Conservation (phyloP, 805 yeast species). For the Dipodascopsis tothii region DNA sequence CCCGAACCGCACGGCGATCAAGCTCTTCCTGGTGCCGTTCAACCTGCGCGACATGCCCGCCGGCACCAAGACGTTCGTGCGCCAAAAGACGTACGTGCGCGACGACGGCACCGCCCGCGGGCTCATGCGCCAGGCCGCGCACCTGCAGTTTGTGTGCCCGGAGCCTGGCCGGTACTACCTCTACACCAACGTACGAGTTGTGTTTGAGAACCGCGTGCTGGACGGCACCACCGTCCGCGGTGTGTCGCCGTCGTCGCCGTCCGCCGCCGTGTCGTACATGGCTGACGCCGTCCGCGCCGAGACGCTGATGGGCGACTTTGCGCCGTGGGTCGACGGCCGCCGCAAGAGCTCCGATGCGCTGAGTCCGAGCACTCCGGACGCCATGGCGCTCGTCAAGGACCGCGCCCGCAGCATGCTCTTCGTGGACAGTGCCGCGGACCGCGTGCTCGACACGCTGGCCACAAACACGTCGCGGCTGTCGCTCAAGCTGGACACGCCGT, state of each 20-base stretch:
- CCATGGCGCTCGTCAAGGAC: too few relatives aligned
- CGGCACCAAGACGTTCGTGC: conserved; percentile 29
- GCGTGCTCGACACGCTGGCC: too few relatives aligned
- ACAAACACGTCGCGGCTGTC: too few relatives aligned
- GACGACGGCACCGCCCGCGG: conserved; percentile 9
- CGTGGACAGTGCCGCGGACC: too few relatives aligned
- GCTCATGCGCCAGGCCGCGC: conserved; percentile 28
- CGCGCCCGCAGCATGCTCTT: too few relatives aligned
- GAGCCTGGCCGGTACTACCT: conserved; percentile 24
- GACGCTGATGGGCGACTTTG: conserved; percentile 13
- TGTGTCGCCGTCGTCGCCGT: too few relatives aligned
- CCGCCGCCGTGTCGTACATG: too few relatives aligned
- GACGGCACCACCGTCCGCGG: conserved; percentile 15
- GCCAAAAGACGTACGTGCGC: conserved; percentile 27
- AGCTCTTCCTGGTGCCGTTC: conserved; percentile 31
- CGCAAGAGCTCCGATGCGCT: too few relatives aligned
- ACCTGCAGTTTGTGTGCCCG: conserved; percentile 28
- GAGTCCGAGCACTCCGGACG: too few relatives aligned
- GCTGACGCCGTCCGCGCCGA: conserved; percentile 8
- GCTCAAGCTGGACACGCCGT: too few relatives aligned
- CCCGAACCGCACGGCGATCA: conserved; percentile 30
- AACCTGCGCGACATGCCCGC: conserved; percentile 28
- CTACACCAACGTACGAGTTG: conserved; percentile 28
- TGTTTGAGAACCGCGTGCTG: conserved; percentile 27
- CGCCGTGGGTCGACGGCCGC: too few relatives aligned